These are phyloP conservation scores for Neurospora sp. DNA, from an alignment of 2,329 filamentous ascomycete species.

Conservation along the genomic window DNA sequence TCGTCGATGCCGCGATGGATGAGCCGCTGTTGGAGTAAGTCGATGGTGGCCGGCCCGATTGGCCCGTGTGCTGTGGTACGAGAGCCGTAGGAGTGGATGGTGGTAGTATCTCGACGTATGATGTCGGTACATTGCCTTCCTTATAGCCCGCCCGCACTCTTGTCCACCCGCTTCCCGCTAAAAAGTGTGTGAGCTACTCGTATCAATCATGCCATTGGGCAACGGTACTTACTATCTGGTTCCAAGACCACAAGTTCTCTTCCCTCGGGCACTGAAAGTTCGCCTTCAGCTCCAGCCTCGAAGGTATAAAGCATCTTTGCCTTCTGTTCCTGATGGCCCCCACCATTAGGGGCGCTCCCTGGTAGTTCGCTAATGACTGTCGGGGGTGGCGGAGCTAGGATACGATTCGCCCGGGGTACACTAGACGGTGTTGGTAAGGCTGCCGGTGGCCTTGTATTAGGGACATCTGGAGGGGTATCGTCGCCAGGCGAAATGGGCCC, in stretches of 20 bases:
- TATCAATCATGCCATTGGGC: conserved; percentile 2
- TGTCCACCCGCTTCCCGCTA: conserved; percentile 88
- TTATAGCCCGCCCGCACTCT: conserved; percentile 66
- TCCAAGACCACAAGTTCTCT: conserved; percentile 71
- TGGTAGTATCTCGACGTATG: conserved; percentile 66
- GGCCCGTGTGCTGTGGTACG: conserved; percentile 34
- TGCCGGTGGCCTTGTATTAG: conserved; percentile 25
- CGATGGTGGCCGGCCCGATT: conserved; percentile 55
- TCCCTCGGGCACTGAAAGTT: conserved; percentile 71
- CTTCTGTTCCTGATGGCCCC: conserved; percentile 43
- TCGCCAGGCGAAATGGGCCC: conserved; percentile 46
- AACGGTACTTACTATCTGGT: conserved; percentile 63
- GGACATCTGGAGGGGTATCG: conserved; percentile 36
- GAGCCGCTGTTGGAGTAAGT: conserved; percentile 70
- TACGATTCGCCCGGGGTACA: conserved; percentile 45
- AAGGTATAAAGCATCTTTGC: conserved; percentile 90
- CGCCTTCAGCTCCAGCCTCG: conserved; percentile 69
- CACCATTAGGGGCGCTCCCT: conserved; percentile 38
- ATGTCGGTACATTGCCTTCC: conserved; percentile 78
- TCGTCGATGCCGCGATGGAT: conserved; percentile 47
- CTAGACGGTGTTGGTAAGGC: conserved; percentile 24
- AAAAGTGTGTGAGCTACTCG: conserved; percentile 20
- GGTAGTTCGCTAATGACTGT: conserved; percentile 66
- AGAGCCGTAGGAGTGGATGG: conserved; percentile 32
- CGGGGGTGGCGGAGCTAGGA: conserved; percentile 79